Base-by-base conservation (phyloP, 2,329 filamentous ascomycete species). In the Xylaria arbuscula region DNA sequence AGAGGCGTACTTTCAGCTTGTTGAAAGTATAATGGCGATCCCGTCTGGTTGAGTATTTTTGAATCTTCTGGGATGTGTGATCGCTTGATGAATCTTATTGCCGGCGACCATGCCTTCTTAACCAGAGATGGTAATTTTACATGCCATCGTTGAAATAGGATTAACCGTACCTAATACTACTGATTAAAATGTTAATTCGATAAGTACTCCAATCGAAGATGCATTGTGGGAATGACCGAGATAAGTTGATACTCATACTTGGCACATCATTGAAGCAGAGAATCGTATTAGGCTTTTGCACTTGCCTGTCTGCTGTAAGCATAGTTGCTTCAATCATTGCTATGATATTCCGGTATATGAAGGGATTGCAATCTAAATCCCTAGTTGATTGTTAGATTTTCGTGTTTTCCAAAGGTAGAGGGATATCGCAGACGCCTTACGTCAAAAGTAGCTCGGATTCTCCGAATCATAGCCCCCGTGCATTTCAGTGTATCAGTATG, bases 371-470 rank as follows among this genome's bases (percentile, higher is more conserved):
- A 63, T 40, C 68, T 60, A 47, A 72, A 72, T 47, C 60, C 70
- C 72, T 73, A 28, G n/a, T 7, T 32, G 36, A 48, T 24, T 17
- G 24, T 72, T 48, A 73, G 65, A 45, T 38, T n/a, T 45, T 24
- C 9, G 17, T 17, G 7, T 48, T 5, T 47, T 15, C 40, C 45
- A 19, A 55, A 11, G 28, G 38, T 4, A 17, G 19, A 42, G 17
- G 36, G 24, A 59, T 1, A 38, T 13, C 13, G 32, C 1, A 42
- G n/a, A 15, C 13, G n/a, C 63, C 74, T 74, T 66, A 75, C 74
- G 40, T 76, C 74, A 63, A 76, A 75, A 32, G 63, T 62, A 36
- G 74, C 74, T 36, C 69, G 67, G 3, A 76, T 55, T 42, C 48
- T 70, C 42, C 61, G 56, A n/a, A 74, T 15, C 4, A 47, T 45